A percentile compares a stretch with the other conserved stretches of the same genome.
Conservation (phyloP, 306 rosid genomes). For the Gleditsia sinensis region DNA sequence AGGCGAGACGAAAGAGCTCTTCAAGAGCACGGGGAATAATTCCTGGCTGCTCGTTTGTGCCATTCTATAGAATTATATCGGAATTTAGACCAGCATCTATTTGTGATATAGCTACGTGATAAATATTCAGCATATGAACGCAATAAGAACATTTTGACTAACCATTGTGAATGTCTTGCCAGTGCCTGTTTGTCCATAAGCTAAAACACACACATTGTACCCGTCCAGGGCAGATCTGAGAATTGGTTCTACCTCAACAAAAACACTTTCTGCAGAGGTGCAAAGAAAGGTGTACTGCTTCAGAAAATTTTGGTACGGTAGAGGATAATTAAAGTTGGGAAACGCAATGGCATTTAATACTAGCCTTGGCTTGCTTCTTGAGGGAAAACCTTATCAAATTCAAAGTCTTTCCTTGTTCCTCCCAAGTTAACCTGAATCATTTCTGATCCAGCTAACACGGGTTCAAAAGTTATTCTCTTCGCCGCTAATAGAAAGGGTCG, state of each 20-base stretch:
- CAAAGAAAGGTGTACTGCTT: constrained; percentile 37
- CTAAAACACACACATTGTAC: constrained; percentile 82
- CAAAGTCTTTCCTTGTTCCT: constrained; percentile 74
- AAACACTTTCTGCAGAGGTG: constrained; percentile 62
- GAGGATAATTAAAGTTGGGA: constrained; percentile 24
- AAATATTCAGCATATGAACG: constrained; percentile 9
- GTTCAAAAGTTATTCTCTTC: constrained; percentile 53
- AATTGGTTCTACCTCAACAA: constrained; percentile 86
- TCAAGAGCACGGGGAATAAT: constrained; percentile 81
- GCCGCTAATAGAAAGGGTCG: constrained; percentile 58
- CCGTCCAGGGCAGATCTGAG: constrained; percentile 90
- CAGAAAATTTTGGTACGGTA: constrained; percentile 21
- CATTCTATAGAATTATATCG: constrained; percentile 62
- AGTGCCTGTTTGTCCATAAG: constrained; percentile 96
- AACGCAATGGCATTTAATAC: constrained; percentile 38
- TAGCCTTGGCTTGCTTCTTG: constrained; percentile 84
- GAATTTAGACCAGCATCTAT: constrained; percentile 3
- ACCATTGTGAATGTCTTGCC: constrained; percentile 99
- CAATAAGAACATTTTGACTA: constrained; percentile 39
- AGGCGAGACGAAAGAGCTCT: constrained; percentile 70
- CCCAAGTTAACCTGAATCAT: constrained; percentile 61
- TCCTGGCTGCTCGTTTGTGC: constrained; percentile 74
- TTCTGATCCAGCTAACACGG: constrained; percentile 64
- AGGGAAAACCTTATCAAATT: constrained; percentile 78
- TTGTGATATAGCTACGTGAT: neutral